These are phyloP conservation scores for Colletotrichum lentis DNA, from an alignment of 2,329 filamentous ascomycete genomes.

Conservation along the genomic window DNA sequence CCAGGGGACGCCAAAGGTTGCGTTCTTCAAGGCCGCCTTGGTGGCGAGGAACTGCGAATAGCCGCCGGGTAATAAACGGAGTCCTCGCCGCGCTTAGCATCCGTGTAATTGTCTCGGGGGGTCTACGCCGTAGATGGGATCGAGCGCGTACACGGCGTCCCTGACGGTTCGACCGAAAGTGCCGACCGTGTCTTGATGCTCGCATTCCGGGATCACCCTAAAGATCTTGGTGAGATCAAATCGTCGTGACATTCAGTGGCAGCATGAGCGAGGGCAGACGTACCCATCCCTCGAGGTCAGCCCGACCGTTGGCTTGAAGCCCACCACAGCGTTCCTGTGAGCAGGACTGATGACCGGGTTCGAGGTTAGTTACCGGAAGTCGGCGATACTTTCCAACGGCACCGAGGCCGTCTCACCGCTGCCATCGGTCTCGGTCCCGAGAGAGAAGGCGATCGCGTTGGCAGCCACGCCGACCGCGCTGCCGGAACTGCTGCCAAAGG, in stretches of 20 bases:
- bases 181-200: slow-evolving; percentile 74
- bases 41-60: slow-evolving; percentile 66
- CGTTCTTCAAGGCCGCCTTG: slow-evolving; percentile 63
- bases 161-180: slow-evolving; percentile 70
- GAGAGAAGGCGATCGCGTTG: slow-evolving; percentile 68
- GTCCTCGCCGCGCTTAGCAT: slow-evolving; percentile 57
- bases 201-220: slow-evolving; percentile 67
- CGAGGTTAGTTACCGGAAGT: background rate
- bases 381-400: no score
- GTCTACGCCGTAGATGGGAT: slow-evolving; percentile 73
- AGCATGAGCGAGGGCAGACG: background rate
- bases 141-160: slow-evolving; percentile 71
- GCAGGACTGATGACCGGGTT: slow-evolving; percentile 70
- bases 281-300: slow-evolving; percentile 69
- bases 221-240: background rate
- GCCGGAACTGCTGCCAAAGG: slow-evolving; percentile 74
- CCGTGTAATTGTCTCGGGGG: slow-evolving; percentile 69
- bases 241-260: background rate
- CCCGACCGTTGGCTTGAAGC: slow-evolving; percentile 79
- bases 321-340: slow-evolving; percentile 72
- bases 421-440: slow-evolving; percentile 79
- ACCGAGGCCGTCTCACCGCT: slow-evolving; percentile 48
- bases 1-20: slow-evolving; percentile 76
- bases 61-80: slow-evolving; percentile 60
- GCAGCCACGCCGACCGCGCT: slow-evolving; percentile 69